Conservation (phyloP, 2,329 filamentous ascomycete species). For the Clarireedia sp. region DNA sequence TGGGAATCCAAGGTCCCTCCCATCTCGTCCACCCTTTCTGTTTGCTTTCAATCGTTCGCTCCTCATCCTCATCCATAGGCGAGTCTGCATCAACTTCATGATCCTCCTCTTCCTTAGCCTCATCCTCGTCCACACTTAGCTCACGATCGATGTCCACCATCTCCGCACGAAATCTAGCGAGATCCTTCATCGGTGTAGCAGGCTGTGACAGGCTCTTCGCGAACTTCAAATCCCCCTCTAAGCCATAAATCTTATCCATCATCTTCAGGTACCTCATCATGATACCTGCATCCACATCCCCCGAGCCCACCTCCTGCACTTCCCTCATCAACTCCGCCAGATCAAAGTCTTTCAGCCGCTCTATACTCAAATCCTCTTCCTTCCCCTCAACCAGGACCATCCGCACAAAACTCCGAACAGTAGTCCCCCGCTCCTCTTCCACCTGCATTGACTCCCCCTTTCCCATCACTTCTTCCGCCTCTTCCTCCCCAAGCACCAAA, state of each 20-base stretch:
- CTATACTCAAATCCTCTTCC: slow-evolving; percentile 13
- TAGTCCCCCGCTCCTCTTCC: slow-evolving; percentile 13
- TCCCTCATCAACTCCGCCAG: slow-evolving; percentile 19
- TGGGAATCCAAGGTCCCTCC: slow-evolving; percentile 17
- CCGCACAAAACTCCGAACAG: slow-evolving; percentile 8
- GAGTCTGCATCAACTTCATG: background rate
- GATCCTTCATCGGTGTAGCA: background rate
- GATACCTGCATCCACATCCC: slow-evolving; percentile 12
- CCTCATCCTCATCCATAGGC: background rate
- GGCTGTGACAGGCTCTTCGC: background rate
- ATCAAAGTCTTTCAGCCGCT: background rate
- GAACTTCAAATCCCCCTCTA: background rate
- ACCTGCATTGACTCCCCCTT: slow-evolving; percentile 9
- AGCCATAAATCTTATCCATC: slow-evolving; percentile 33
- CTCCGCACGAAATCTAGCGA: slow-evolving; percentile 18
- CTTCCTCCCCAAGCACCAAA: slow-evolving; percentile 27
- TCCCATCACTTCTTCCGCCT: background rate
- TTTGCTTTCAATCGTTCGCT: background rate
- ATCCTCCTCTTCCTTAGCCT: slow-evolving; percentile 11
- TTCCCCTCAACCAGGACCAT: slow-evolving; percentile 21
- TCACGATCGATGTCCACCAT: slow-evolving; percentile 18
- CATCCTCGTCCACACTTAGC: slow-evolving; percentile 14
- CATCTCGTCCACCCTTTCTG: slow-evolving; percentile 10
- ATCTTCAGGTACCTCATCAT: slow-evolving; percentile 32
- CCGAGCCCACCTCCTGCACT: slow-evolving; percentile 18